Conservation (phyloP, 2,329 filamentous ascomycete species). For the Bipolaris oryzae region DNA sequence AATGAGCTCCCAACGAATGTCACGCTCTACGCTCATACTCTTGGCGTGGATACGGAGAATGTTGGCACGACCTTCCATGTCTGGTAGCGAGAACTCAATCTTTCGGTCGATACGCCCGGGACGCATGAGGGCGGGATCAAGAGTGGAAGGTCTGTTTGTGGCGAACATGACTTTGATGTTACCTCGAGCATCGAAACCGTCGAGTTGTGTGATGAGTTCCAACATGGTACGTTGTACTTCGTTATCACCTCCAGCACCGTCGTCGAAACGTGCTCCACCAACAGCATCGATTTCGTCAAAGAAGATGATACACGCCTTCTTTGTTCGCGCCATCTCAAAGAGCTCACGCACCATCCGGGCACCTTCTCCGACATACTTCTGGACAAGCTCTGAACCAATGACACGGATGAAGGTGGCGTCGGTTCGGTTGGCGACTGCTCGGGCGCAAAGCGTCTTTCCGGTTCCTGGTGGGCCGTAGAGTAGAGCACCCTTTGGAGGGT, state of each 20-base stretch:
- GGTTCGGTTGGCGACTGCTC: constrained; percentile 96
- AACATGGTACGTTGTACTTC: constrained; percentile 98
- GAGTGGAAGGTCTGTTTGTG: constrained; percentile 92
- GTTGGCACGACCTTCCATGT: constrained; percentile 96
- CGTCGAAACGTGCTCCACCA: constrained; percentile 93
- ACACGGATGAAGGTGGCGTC: constrained; percentile 99
- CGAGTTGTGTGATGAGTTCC: constrained; percentile 94
- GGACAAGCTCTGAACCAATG: constrained; percentile 95
- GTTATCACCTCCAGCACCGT: constrained; percentile 95
- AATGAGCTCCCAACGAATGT: constrained; percentile 99
- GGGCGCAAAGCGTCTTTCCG: constrained; percentile 97
- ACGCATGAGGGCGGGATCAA: constrained; percentile 96
- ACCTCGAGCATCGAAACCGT: constrained; percentile 93
- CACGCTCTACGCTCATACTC: constrained; percentile 98
- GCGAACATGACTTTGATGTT: constrained; percentile 99
- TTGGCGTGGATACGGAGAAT: constrained; percentile 98
- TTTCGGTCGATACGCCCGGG: constrained; percentile 97
- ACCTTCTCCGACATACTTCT: constrained; percentile 98
- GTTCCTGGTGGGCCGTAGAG: constrained; percentile 97
- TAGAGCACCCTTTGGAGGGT: constrained; percentile 95
- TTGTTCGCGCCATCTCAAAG: constrained; percentile 98
- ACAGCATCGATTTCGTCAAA: constrained; percentile 98
- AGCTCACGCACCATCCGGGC: constrained; percentile 98
- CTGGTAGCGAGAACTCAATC: constrained; percentile 97
- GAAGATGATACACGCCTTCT: constrained; percentile 99